phyloP scores from a whole-genome alignment of 495 filamentous ascomycete genomes.

The Niebla homalea region DNA sequence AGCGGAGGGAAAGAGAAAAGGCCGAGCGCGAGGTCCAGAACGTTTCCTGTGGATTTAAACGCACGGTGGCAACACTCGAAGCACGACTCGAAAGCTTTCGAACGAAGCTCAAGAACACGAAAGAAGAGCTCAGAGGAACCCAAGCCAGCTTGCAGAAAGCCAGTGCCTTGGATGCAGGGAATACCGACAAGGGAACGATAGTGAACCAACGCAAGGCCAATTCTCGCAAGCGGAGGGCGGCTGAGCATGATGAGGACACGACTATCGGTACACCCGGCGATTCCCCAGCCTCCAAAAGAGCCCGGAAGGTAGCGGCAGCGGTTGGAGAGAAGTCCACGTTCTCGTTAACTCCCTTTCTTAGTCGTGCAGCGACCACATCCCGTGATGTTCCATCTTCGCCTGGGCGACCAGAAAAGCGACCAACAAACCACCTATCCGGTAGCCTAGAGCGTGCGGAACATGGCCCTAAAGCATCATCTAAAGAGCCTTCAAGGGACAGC shows the following conservation, averaged over 20 bases:
- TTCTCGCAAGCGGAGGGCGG: slow-evolving; percentile 34
- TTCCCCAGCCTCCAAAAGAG: slow-evolving; percentile 40
- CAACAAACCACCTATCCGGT: not conserved
- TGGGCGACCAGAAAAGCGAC: slow-evolving; percentile 15
- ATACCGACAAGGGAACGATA: slow-evolving; percentile 19
- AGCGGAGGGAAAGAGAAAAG: slow-evolving; percentile 29
- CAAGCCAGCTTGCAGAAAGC: slow-evolving; percentile 33
- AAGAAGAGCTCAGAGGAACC: slow-evolving; percentile 54
- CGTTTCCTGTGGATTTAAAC: slow-evolving; percentile 33
- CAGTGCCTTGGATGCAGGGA: slow-evolving; percentile 28
- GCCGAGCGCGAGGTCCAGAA: slow-evolving; percentile 22
- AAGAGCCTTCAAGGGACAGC: not conserved
- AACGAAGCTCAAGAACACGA: slow-evolving; percentile 50
- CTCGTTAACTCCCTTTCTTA: slow-evolving; percentile 85
- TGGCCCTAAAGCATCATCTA: not conserved
- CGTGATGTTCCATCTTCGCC: slow-evolving; percentile 30
- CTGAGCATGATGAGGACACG: slow-evolving; percentile 35
- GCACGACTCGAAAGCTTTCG: slow-evolving; percentile 53
- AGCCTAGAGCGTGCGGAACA: slow-evolving; percentile 12
- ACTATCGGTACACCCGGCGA: slow-evolving; percentile 57
- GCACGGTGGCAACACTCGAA: slow-evolving; percentile 44
- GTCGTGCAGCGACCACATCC: slow-evolving; percentile 51
- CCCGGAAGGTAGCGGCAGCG: slow-evolving; percentile 36
- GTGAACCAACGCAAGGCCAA: slow-evolving; percentile 16
- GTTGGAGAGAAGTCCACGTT: slow-evolving; percentile 79